Percentiles rank a stretch among this genome's conserved stretches.
These are phyloP conservation scores for Gossypium bickii DNA, from an alignment of 345 rosid species.

Conservation along the genomic window DNA sequence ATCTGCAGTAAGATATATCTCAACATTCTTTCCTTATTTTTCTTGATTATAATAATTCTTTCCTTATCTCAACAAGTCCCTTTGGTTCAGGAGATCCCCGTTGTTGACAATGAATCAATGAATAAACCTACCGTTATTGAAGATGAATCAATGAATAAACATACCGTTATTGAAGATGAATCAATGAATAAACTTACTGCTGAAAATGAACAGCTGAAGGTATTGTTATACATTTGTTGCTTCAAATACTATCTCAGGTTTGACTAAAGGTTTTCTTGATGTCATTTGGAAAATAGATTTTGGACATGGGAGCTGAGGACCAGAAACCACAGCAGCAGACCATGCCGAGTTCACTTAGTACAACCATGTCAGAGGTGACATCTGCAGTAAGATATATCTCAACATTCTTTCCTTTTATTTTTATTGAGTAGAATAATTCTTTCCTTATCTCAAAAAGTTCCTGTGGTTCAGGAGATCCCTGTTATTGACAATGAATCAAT, in stretches of 20 bases:
- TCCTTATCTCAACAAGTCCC: conserved; percentile 20
- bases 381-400: background rate
- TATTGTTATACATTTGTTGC: background rate
- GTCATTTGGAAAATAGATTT: background rate
- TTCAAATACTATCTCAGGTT: background rate
- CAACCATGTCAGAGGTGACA: background rate
- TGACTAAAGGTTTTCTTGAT: background rate
- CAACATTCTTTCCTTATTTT: background rate
- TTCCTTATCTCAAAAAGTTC: no score
- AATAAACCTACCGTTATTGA: conserved; percentile 24
- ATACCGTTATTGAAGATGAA: conserved; percentile 48
- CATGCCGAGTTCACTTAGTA: background rate
- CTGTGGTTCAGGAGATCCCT: no score
- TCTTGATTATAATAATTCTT: background rate
- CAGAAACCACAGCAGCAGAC: background rate
- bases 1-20: conserved; percentile 35
- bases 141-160: conserved; percentile 36
- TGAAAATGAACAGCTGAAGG: conserved; percentile 1
- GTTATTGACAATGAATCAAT: background rate
- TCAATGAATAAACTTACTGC: conserved; percentile 7
- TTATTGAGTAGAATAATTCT: background rate
- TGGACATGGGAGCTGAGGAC: background rate
- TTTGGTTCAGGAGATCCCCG: conserved; percentile 50
- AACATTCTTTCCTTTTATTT: background rate
- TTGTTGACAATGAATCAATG: conserved; percentile 52